phyloP scores from a whole-genome alignment of 805 yeast genomes.

The Cyberlindnera lachancei region DNA sequence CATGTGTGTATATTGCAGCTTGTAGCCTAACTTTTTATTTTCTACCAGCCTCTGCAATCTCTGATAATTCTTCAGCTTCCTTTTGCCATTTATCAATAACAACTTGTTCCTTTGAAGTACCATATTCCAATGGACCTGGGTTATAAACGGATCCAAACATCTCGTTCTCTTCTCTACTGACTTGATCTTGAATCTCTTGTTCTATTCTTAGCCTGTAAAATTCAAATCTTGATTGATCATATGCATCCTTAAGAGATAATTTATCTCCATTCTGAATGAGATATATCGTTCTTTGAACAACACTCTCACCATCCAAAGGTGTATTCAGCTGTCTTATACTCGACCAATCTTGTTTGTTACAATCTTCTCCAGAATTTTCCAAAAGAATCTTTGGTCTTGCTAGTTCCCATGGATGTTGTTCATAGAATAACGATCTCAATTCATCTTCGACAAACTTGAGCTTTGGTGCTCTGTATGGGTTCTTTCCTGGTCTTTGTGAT shows the following conservation, averaged over 20 bases:
- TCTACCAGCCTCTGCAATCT: slow-evolving; percentile 13
- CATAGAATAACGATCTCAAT: slow-evolving; percentile 72
- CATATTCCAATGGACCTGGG: slow-evolving; percentile 54
- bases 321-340: slow-evolving; percentile 62
- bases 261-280: slow-evolving; percentile 33
- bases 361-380: slow-evolving; percentile 64
- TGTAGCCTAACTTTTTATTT: too few relatives aligned
- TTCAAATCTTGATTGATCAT: slow-evolving; percentile 81
- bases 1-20: too few relatives aligned
- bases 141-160: slow-evolving; percentile 80
- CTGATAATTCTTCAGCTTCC: slow-evolving; percentile 58
- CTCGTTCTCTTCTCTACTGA: slow-evolving; percentile 73
- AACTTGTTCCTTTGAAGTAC: slow-evolving; percentile 63
- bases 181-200: slow-evolving; percentile 64
- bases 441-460: slow-evolving; percentile 53
- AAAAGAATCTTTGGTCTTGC: slow-evolving; percentile 81
- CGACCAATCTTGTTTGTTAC: slow-evolving; percentile 61
- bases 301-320: slow-evolving; percentile 84
- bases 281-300: slow-evolving; percentile 66
- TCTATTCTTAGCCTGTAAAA: slow-evolving; percentile 82
- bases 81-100: slow-evolving; percentile 66
- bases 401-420: slow-evolving; percentile 97
- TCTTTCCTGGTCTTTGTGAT: slow-evolving; percentile 4
- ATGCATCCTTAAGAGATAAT: slow-evolving; percentile 50
- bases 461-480: slow-evolving; percentile 13